Evolutionary conservation across 2,329 filamentous ascomycete genomes (phyloP), one percentile per base, ranked within the genome.

Genomic region (Aureobasidium sp.): DNA sequence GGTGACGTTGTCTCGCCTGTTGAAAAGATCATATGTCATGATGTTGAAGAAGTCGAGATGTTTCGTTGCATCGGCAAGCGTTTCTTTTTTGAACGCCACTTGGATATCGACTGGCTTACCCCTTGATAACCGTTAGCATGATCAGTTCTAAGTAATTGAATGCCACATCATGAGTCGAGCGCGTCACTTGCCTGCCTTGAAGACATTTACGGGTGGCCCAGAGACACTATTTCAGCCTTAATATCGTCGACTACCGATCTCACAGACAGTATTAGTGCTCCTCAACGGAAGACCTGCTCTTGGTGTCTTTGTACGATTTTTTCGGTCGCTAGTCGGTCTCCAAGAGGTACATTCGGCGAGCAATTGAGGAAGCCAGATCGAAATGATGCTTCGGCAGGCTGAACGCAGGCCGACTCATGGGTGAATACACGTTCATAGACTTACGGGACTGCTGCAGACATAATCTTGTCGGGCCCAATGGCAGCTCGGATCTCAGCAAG

Each of bases 1-100:
- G 3, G 87, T 88, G 10, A 77, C 70, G 47, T 73, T 84, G 73
- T 89, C 84, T 37, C 88, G 84, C 37, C 87, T 69, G 74, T 89
- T 89, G 81, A 88, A 87, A 52, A 90, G 71, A 69, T 90, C 87
- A 71, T 90, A 90, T 1, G 82, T 80, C 87, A 89, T 89, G 65
- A 90, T 76, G 67, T 89, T 89, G 69, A 89, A 77, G 68, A 85
- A 87, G 70, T 90, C 85, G 20, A 89, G 80, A 1, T 78, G 77
- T 13, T 75, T 70, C 76, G 82, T 83, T 66, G 89, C 87, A 62
- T 78, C 74, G 1, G 84, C 84, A 0, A 84, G 77, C 8, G 82
- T 82, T 27, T 79, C 72, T 5, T 75, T 64, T 0, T 81, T 87
- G 69, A 83, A 89, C n/a, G 84, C 86, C 4, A 89, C 81, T 36